phyloP scores from a whole-genome alignment of 202 grass and related monocot species.

The Setaria italica region DNA sequence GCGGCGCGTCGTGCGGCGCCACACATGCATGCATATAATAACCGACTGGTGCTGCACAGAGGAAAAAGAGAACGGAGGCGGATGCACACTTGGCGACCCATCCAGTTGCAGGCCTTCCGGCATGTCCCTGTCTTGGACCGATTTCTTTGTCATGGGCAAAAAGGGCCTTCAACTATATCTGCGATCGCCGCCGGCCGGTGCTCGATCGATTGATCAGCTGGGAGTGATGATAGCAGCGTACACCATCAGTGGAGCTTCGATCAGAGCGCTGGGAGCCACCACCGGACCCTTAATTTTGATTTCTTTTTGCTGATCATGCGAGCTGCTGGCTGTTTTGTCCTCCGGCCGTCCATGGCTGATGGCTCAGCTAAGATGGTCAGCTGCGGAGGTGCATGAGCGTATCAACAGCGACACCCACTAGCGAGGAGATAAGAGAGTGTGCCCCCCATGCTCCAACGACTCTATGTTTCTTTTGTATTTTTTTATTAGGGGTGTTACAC shows the following conservation, averaged over 20 bases:
- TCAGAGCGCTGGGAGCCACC: not conserved
- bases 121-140: not conserved
- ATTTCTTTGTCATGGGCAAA: not conserved
- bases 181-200: too few species aligned
- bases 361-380: too few species aligned
- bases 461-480: too few species aligned
- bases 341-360: not conserved
- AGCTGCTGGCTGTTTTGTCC: not conserved
- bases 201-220: not conserved
- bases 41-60: too few species aligned
- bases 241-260: too few species aligned
- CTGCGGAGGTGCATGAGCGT: not conserved
- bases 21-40: not conserved
- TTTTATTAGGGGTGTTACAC: too few species aligned
- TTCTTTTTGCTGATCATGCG: not conserved
- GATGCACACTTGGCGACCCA: not conserved
- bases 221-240: not conserved
- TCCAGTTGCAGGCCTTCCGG: not conserved
- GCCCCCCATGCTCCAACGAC: not conserved
- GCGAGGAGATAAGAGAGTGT: not conserved
- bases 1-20: conserved; percentile 12
- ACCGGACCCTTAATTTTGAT: not conserved
- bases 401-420: conserved; percentile 13
- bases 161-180: not conserved
- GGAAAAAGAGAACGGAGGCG: too few species aligned